Conservation (phyloP, 73 alveolate genomes). For the Paramecium sonneborni region DNA sequence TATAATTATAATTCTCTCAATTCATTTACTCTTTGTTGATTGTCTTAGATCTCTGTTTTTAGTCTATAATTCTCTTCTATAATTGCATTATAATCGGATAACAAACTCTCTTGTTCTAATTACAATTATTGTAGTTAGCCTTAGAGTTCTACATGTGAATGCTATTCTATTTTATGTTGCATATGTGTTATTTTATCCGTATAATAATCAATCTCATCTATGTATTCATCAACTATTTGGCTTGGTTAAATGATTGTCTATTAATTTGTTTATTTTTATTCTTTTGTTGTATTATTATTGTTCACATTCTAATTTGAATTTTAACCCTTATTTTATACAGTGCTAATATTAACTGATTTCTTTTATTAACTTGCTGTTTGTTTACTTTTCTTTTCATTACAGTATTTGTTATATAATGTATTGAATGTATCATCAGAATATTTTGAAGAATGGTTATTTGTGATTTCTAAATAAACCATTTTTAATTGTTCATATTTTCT, state of each 20-base stretch:
- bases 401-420: not conserved
- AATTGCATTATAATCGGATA: not conserved
- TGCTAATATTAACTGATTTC: not conserved
- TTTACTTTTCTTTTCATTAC: not conserved
- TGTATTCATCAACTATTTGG: not conserved
- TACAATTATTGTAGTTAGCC: not conserved
- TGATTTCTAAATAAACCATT: not conserved
- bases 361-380: not conserved
- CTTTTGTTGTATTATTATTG: not conserved
- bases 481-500: constrained; percentile 11
- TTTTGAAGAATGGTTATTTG: not conserved
- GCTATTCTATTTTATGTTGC: not conserved
- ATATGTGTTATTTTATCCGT: not conserved
- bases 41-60: not conserved
- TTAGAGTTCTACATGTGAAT: not conserved
- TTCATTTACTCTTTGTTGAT: constrained; percentile 8
- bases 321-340: not conserved
- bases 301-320: not conserved
- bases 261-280: not conserved
- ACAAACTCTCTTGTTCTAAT: not conserved
- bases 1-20: constrained; percentile 36
- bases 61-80: not conserved
- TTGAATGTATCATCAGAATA: not conserved
- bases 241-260: not conserved
- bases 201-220: not conserved